Evolutionary conservation across 306 rosid species (phyloP), one percentile per base, ranked within the genome.

Genomic region (Cicer chorassanicum): DNA sequence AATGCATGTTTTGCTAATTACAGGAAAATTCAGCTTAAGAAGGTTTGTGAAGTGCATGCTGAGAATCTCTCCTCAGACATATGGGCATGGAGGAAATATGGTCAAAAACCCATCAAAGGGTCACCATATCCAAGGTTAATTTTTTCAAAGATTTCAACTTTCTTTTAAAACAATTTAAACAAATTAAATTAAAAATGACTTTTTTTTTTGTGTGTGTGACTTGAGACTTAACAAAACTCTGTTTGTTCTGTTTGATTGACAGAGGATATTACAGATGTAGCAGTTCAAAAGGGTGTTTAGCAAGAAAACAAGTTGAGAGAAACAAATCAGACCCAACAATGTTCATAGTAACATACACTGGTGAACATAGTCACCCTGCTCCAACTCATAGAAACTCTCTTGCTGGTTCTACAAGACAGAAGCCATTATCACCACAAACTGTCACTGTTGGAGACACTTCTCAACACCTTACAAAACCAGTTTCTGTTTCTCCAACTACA

Each of bases 31-130:
- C 96, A 89, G 84, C 50, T 92, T 18, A 95, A 92, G 91, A 87
- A 92, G 78, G 93, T 92, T 36, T 90, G 96, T 66, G 88, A 92
- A 75, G 98, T 95, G 11, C 72, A 94, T 13, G 96, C 93, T 4
- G 99, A 95, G 84, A 75, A 83, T 49, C 89, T 92, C 24, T 95
- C 97, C 4, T 92, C 99, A 13, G 99, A 92, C 48, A 79, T 90
- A 60, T 95, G 99, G 99, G 98, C 99, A 48, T 95, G 99, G 99
- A 80, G 99, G 73, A 95, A 95, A 83, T 95, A 95, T 79, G 99
- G 99, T 0, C 99, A 95, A 70, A 95, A 95, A 85, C 99, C 98
- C 74, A 95, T 95, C 76, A 95, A 95, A 75, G 99, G 99, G 1
- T 95, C 99, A 78, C 99, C 99, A 74, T 95, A 89, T 89, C 99